phyloP scores from a whole-genome alignment of 2,329 filamentous ascomycete species.

The Aspergillus proliferans region DNA sequence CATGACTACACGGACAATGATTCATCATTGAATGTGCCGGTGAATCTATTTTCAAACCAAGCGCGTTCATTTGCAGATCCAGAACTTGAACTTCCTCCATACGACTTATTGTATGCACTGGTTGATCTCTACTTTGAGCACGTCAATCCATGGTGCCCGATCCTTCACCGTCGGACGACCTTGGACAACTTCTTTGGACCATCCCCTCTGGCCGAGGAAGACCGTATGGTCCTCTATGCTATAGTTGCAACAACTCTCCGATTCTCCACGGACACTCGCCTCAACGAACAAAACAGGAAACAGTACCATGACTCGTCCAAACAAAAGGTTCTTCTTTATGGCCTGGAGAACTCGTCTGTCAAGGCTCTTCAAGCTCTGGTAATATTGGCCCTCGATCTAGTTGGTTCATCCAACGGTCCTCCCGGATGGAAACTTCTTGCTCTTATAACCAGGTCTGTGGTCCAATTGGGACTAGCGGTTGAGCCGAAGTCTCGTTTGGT shows the following conservation, averaged over 20 bases:
- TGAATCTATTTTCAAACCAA: slow-evolving; percentile 49
- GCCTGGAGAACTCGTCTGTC: slow-evolving; percentile 82
- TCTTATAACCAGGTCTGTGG: slow-evolving; percentile 78
- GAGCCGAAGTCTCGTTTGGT: slow-evolving; percentile 75
- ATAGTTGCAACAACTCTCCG: slow-evolving; percentile 83
- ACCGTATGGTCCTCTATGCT: slow-evolving; percentile 75
- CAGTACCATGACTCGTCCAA: slow-evolving; percentile 77
- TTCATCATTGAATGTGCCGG: slow-evolving; percentile 53
- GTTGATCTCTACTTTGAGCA: slow-evolving; percentile 75
- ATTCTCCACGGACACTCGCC: slow-evolving; percentile 69
- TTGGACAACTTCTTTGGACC: slow-evolving; percentile 76
- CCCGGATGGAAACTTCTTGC: slow-evolving; percentile 90
- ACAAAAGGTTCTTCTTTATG: slow-evolving; percentile 78
- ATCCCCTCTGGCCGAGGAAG: slow-evolving; percentile 68
- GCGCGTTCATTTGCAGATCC: slow-evolving; percentile 41
- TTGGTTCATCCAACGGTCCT: slow-evolving; percentile 81
- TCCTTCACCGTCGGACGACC: slow-evolving; percentile 77
- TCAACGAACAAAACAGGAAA: slow-evolving; percentile 66
- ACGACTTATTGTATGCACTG: slow-evolving; percentile 65
- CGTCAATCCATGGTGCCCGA: slow-evolving; percentile 80
- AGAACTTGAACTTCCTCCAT: slow-evolving; percentile 66
- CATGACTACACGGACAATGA: slow-evolving; percentile 41
- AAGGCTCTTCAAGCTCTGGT: slow-evolving; percentile 82
- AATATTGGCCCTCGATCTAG: slow-evolving; percentile 76
- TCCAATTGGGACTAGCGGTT: slow-evolving; percentile 78